Base-by-base conservation (phyloP, 1,284 basidiomycete genomes). In the Schizophyllum commune region DNA sequence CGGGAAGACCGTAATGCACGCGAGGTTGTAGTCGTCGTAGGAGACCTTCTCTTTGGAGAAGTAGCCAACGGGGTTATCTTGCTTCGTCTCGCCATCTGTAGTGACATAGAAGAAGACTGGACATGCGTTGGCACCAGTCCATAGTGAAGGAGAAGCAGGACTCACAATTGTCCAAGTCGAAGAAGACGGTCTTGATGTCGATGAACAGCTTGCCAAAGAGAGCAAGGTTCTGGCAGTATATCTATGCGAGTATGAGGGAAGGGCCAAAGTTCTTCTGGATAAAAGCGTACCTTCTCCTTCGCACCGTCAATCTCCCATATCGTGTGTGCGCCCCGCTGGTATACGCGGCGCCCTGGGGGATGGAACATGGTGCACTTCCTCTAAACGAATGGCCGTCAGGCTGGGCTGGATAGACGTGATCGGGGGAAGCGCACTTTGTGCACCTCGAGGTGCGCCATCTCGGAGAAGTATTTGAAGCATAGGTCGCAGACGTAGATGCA, bases 131-230 rank as follows among this genome's bases (percentile, higher is more conserved):
- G 19, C 3, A 55, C 13, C 1, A 13, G 2, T 3, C 11, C 92
- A 63, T n/a, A 54, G 39, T 59, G n/a, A 17, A 32, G 55, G 55
- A 32, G 20, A 32, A 21, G 4, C 27, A 55, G 11, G 2, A 68
- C 86, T 66, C 64, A 91, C 91, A 92, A 67, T 89, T 90, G 67
- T 92, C 90, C 62, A 84, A 87, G 68, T 99, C 95, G 70, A 96
- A 99, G 77, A 94, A 98, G 34, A 98, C 80, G 1, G 96, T 97
- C 79, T 99, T 99, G 70, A 96, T 91, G 70, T 98, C 96, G 70
- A 99, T 98, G 74, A 99, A 99, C n/a, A 98, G 80, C 73, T 99
- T 99, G 53, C 96, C 96, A 69, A 98, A 98, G 2, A 99, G 80
- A 33, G 94, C 92, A 32, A 99, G 77, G 69, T 96, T 96, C 73